Base-by-base conservation (phyloP, 345 rosid genomes). In the Syzygium aromaticum region DNA sequence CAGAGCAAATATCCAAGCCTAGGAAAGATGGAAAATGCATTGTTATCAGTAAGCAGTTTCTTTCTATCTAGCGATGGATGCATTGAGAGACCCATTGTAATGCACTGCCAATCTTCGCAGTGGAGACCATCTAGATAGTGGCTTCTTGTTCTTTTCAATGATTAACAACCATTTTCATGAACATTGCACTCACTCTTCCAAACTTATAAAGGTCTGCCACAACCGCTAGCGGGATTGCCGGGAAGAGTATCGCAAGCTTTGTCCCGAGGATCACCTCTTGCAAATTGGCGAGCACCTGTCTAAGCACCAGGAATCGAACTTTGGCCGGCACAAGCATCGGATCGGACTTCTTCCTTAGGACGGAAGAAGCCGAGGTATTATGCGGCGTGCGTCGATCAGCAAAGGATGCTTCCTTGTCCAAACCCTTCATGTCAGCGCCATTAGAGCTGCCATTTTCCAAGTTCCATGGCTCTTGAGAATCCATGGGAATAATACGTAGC, bases 1-100 rank as follows among this genome's bases (percentile, higher is more conserved):
- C 91, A 94, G 92, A 86, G 94, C 95, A 90, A 96, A 96, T 27
- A 97, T 90, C 99, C 99, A 97, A 40, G 94, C 91, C 98, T 94
- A 67, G 86, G 57, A 52, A 16, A 10, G 22, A 52, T 54, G 52
- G 17, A 25, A 30, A 30, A 51, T 33, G 73, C 73, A 61, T n/a
- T n/a, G 49, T 43, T 38, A 73, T 73, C 82, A 38, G 46, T 33
- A 10, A 33, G 27, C 49, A 38, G 27, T 73, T 73, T 33, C 49
- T 19, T 38, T 52, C 52, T 19, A 52, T 84, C 59, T 8, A n/a
- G 54, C 43, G 63, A 85, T 14, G 25, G 21, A 85, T 6, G 30
- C 8, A 85, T 63, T 21, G 22, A 51, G 33, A 27, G 16, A 64
- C 46, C 38, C 78, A 27, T 73, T 30, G 43, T 16, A 64, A 19